Percentiles rank a stretch among this genome's conserved stretches.
Conservation (phyloP, 805 yeast genomes). For the Aciculoconidium aculeatum region DNA sequence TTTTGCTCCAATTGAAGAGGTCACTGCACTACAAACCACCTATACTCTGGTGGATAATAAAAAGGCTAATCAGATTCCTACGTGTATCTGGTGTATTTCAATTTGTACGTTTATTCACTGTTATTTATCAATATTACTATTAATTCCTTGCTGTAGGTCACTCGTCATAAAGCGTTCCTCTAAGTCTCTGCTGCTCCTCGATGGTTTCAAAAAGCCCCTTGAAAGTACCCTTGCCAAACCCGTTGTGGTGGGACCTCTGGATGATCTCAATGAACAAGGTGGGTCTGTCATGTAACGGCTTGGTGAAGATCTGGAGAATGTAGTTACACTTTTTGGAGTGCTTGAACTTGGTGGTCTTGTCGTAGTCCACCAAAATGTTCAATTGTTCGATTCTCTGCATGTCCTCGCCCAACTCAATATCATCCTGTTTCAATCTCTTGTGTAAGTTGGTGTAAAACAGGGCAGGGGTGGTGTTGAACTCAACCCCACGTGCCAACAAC, state of each 20-base stretch:
- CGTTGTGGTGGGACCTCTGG: slow-evolving; percentile 73
- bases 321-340: slow-evolving; percentile 45
- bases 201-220: slow-evolving; percentile 75
- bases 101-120: too few relatives aligned
- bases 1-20: too few relatives aligned
- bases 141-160: too few relatives aligned
- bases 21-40: too few relatives aligned
- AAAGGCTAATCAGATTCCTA: too few relatives aligned
- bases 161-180: too few relatives aligned
- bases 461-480: slow-evolving; percentile 57
- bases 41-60: too few relatives aligned
- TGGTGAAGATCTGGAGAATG: slow-evolving; percentile 72
- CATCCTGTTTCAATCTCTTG: slow-evolving; percentile 39
- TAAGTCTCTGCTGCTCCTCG: slow-evolving; percentile 64
- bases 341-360: slow-evolving; percentile 37
- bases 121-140: too few relatives aligned
- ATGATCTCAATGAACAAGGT: slow-evolving; percentile 78
- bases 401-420: slow-evolving; percentile 45
- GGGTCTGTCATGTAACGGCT: slow-evolving; percentile 73
- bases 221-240: slow-evolving; percentile 88
- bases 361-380: slow-evolving; percentile 71
- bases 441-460: slow-evolving; percentile 51
- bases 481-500: slow-evolving; percentile 58
- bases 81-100: too few relatives aligned
- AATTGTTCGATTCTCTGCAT: slow-evolving; percentile 43